phyloP scores from a whole-genome alignment of 2,329 filamentous ascomycete genomes.

The Neonectria punicea region DNA sequence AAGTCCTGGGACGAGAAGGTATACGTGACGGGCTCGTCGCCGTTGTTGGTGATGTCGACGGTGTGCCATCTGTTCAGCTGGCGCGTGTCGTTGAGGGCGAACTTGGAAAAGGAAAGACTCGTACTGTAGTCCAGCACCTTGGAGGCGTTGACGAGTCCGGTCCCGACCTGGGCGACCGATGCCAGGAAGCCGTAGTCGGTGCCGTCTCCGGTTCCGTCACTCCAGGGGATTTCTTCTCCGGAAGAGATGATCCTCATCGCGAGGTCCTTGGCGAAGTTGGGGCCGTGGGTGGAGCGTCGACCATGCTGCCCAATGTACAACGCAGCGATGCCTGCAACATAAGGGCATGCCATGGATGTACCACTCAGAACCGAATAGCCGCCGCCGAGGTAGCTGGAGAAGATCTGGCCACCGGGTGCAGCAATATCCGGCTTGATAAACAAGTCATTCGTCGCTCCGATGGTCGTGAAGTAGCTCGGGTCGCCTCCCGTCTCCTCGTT shows the following conservation, averaged over 20 bases:
- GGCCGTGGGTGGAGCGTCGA: constrained; percentile 45
- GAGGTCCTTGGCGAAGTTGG: constrained; percentile 43
- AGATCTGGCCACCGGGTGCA: constrained; percentile 53
- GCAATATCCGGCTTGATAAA: constrained; percentile 56
- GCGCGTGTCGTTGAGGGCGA: constrained; percentile 57
- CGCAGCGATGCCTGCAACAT: constrained; percentile 55
- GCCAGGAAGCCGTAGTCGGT: constrained; percentile 36
- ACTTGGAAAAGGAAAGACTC: constrained; percentile 50
- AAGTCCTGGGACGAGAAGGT: constrained; percentile 11
- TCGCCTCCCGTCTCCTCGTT: constrained; percentile 46
- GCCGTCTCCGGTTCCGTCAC: constrained; percentile 21
- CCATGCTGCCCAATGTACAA: constrained; percentile 49
- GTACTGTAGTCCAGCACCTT: constrained; percentile 53
- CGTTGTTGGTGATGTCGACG: constrained; percentile 20
- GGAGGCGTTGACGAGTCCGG: constrained; percentile 54
- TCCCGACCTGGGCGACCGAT: constrained; percentile 53
- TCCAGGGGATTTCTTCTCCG: constrained; percentile 42
- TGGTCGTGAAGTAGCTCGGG: constrained; percentile 53
- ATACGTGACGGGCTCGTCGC: constrained; percentile 14
- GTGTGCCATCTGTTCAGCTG: constrained; percentile 42
- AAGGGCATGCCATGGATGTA: constrained; percentile 61
- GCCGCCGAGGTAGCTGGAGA: constrained; percentile 53
- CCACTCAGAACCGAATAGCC: constrained; percentile 53
- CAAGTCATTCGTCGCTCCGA: constrained; percentile 56
- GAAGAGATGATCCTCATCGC: constrained; percentile 47